phyloP scores from a whole-genome alignment of 257 asterid species.

The Solanum clarkiae region DNA sequence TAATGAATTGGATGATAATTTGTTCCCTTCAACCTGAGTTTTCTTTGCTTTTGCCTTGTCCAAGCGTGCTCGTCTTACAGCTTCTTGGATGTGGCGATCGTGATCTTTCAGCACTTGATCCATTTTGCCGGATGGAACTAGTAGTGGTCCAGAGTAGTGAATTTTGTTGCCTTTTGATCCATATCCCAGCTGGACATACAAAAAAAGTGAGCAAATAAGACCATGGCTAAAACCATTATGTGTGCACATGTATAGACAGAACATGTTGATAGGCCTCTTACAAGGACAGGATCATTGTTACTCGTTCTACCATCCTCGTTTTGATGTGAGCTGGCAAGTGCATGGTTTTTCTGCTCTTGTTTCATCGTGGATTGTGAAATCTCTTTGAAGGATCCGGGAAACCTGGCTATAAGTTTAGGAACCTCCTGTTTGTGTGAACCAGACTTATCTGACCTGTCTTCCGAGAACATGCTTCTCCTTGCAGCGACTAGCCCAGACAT shows the following conservation, averaged over 20 bases:
- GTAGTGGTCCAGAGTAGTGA: constrained; percentile 88
- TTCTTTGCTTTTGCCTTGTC: constrained; percentile 71
- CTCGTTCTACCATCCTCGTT: constrained; percentile 39
- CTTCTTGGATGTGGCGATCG: constrained; percentile 89
- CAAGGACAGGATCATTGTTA: constrained; percentile 50
- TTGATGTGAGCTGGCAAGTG: constrained; percentile 16
- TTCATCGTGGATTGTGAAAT: constrained; percentile 41
- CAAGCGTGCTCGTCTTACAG: constrained; percentile 77
- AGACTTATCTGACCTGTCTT: constrained; percentile 44
- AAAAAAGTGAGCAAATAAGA: background rate
- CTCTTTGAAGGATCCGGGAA: constrained; percentile 86
- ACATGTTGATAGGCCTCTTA: constrained; percentile 15
- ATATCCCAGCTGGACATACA: constrained; percentile 40
- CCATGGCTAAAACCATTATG: background rate
- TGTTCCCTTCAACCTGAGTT: constrained; percentile 43
- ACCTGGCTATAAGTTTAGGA: constrained; percentile 63
- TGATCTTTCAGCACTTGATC: constrained; percentile 85
- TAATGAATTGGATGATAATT: constrained; percentile 45
- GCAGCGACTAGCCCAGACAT: constrained; percentile 81
- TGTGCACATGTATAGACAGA: background rate
- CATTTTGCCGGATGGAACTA: constrained; percentile 77
- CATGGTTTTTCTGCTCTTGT: constrained; percentile 31
- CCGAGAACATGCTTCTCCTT: constrained; percentile 67
- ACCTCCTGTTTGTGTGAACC: constrained; percentile 39
- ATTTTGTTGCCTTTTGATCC: constrained; percentile 76